Base-by-base conservation (phyloP, 2,329 filamentous ascomycete genomes). In the Westerdykella ornata region DNA sequence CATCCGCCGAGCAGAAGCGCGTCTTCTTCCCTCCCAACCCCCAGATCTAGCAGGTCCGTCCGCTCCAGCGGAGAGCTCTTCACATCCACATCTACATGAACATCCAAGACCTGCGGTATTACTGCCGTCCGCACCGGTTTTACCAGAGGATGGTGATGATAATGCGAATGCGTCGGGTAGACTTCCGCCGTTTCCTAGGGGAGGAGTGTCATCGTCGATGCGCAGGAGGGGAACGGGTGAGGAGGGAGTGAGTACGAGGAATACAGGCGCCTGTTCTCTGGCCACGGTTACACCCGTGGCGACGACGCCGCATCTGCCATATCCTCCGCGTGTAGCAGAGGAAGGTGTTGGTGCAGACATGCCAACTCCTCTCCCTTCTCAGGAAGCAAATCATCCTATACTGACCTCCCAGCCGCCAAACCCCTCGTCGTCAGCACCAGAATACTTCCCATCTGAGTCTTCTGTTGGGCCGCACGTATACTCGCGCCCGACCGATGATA, bases 1-100 rank as follows among this genome's bases (percentile, higher is more conserved):
- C 37, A 68, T 92, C 44, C 78, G 82, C 35, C 78, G 79, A 44
- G 88, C 87, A 31, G 89, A 96, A 67, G 77, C 83, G 51, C 77
- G 82, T 35, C 69, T 96, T 4, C 67, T 96, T 16, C 90, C 90
- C 2, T 95, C 88, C 57, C 81, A 82, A 54, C 89, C 86, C 12
- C 77, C 84, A 11, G 71, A 68, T 26, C 53, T 62, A 11, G 64
- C 69, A 42, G 63, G 65, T 20, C 69, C 68, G 7, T 26, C 22
- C 8, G 8, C 22, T 26, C 9, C 9, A 33, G n/a, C 30, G 3
- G 30, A 5, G 30, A 33, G 30, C n/a, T 57, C 56, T 3, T 51
- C 52, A 26, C 69, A 73, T 26, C 68, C 70, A 13, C 69, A 70
- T 4, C 59, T 66, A 9, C 48, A 47, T 12, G 48, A 47, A 19